These are phyloP conservation scores for Fusarium piperis DNA, from an alignment of 2,329 filamentous ascomycete genomes.

Conservation along the genomic window DNA sequence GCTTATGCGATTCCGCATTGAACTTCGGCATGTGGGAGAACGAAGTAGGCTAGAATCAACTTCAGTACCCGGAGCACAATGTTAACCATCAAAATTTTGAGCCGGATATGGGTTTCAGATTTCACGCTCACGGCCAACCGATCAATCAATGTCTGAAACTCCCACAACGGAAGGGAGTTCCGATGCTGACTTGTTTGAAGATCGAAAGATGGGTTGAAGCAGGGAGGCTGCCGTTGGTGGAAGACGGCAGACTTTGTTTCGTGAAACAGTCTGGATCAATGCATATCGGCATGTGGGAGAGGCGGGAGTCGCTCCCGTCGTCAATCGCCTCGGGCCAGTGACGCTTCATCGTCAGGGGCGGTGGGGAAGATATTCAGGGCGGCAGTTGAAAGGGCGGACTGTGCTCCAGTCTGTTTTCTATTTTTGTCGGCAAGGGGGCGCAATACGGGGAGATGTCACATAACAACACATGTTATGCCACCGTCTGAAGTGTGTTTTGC, in stretches of 20 bases:
- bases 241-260: constrained; percentile 10
- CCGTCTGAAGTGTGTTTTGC: constrained; percentile 10
- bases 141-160: constrained; percentile 25
- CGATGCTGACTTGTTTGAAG: constrained; percentile 25
- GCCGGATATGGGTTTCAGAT: constrained; percentile 17
- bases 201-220: background rate
- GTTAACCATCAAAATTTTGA: background rate
- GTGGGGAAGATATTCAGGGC: constrained; percentile 39
- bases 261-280: constrained; percentile 28
- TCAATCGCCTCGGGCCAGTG: constrained; percentile 8
- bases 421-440: constrained; percentile 29
- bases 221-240: background rate
- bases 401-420: constrained; percentile 20
- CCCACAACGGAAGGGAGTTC: constrained; percentile 5
- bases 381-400: constrained; percentile 17
- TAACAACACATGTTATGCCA: background rate
- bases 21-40: background rate
- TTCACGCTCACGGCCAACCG: background rate
- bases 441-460: constrained; percentile 8
- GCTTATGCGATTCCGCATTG: background rate
- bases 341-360: constrained; percentile 37
- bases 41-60: background rate
- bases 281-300: constrained; percentile 18
- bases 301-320: constrained; percentile 10
- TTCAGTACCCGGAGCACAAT: background rate